phyloP scores from a whole-genome alignment of 2,329 filamentous ascomycete species.

The Monilinia vaccinii-corymbosi region DNA sequence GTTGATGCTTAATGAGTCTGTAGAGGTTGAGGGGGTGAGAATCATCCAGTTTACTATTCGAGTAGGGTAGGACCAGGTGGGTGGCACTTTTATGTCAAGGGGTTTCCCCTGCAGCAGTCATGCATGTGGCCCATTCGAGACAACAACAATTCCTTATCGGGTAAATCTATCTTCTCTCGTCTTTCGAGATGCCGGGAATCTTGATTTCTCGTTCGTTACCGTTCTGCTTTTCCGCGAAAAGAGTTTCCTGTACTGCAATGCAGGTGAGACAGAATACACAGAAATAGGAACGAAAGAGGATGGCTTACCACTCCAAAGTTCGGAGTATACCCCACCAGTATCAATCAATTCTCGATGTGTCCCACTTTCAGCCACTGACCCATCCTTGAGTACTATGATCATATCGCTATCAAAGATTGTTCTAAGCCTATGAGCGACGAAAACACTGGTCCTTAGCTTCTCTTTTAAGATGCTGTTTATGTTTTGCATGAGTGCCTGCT shows the following conservation, averaged over 20 bases:
- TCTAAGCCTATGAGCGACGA: slow-evolving; percentile 83
- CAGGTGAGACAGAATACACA: slow-evolving; percentile 12
- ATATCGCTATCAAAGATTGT: slow-evolving; percentile 91
- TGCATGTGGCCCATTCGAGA: not conserved
- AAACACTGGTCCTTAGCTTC: slow-evolving; percentile 83
- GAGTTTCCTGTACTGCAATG: slow-evolving; percentile 50
- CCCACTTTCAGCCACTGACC: slow-evolving; percentile 78
- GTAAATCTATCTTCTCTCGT: slow-evolving; percentile 2
- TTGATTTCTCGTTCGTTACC: slow-evolving; percentile 34
- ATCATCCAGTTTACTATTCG: not conserved
- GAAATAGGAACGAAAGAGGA: not conserved
- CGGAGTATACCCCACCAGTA: slow-evolving; percentile 68
- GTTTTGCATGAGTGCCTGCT: slow-evolving; percentile 80
- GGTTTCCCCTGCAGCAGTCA: not conserved
- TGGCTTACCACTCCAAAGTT: slow-evolving; percentile 76
- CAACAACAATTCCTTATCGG: slow-evolving; percentile 4
- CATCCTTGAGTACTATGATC: slow-evolving; percentile 83
- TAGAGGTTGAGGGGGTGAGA: not conserved
- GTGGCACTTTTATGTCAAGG: not conserved
- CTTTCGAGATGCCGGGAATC: slow-evolving; percentile 12
- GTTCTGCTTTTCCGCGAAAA: slow-evolving; percentile 37
- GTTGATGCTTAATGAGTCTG: not conserved
- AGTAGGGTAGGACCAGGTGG: not conserved
- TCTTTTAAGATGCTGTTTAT: slow-evolving; percentile 89
- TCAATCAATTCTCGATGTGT: slow-evolving; percentile 81